phyloP scores from a whole-genome alignment of 2,329 filamentous ascomycete genomes.

The Plenodomus biglobosus region DNA sequence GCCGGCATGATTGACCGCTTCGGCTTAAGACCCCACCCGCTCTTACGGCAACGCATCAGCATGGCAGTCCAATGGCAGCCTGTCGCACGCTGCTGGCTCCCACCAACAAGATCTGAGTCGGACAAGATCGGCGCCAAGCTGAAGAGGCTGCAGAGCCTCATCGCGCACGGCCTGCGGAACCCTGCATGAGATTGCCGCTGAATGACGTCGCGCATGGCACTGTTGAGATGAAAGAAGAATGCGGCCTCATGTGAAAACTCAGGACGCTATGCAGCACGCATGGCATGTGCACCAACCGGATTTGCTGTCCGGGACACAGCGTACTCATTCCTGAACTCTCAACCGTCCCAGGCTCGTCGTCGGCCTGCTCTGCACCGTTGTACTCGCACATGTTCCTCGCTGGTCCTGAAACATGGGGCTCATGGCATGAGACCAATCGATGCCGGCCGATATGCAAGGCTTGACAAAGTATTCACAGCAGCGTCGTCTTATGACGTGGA shows the following conservation, averaged over 20 bases:
- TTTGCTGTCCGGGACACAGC: conserved; percentile 3
- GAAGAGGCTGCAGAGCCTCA: conserved; percentile 35
- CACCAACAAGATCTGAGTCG: conserved; percentile 15
- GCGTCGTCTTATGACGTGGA: conserved; percentile 23
- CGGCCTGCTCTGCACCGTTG: not conserved
- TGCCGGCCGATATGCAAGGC: not conserved
- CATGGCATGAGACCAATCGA: not conserved
- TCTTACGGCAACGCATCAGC: conserved; percentile 11
- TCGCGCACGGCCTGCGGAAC: conserved; percentile 24
- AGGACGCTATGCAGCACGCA: conserved; percentile 13
- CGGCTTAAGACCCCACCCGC: conserved; percentile 4
- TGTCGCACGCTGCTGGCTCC: conserved; percentile 3
- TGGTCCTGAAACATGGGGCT: not conserved
- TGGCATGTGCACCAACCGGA: conserved; percentile 7
- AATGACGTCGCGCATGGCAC: conserved; percentile 23
- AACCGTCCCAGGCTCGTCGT: not conserved
- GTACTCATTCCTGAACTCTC: conserved; percentile 7
- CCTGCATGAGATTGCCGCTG: conserved; percentile 22
- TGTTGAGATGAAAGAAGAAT: conserved; percentile 26
- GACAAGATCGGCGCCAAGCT: conserved; percentile 33
- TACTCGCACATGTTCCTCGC: not conserved
- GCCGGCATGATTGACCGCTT: conserved; percentile 4
- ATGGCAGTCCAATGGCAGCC: not conserved
- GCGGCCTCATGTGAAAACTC: conserved; percentile 20
- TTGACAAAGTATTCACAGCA: not conserved